Evolutionary conservation across 352 stramenopile species (phyloP).

Genomic region (Thraustochytrium sp.): DNA sequence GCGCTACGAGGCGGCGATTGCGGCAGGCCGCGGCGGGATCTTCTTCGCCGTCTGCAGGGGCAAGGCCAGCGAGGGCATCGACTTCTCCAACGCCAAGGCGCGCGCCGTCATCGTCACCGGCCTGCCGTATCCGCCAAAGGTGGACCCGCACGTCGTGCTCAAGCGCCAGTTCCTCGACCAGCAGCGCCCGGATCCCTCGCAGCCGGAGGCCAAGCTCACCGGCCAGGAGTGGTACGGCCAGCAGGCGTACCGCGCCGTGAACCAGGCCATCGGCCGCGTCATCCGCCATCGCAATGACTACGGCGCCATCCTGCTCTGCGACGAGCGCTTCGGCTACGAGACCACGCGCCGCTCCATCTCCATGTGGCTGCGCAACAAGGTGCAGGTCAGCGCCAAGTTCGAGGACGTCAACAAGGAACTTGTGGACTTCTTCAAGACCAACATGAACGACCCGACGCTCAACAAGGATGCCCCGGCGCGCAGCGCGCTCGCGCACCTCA

Average conservation of each 20-base stretch:
- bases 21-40: constrained; percentile 69
- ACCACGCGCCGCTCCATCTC: constrained; percentile 83
- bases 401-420: background rate
- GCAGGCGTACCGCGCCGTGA: constrained; percentile 92
- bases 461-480: too few species aligned
- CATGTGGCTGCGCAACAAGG: constrained; percentile 85
- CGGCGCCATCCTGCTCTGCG: constrained; percentile 91
- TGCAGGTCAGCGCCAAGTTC: background rate
- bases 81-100: constrained; percentile 96
- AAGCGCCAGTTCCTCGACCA: constrained; percentile 66
- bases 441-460: background rate
- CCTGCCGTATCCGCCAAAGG: constrained; percentile 91
- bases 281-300: constrained; percentile 98
- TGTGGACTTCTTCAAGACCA: constrained; percentile 30
- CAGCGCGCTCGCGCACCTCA: background rate
- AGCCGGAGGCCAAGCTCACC: constrained; percentile 60
- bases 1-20: constrained; percentile 9
- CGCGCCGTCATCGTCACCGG: constrained; percentile 97
- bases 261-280: constrained; percentile 96
- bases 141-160: constrained; percentile 93
- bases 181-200: background rate
- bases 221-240: constrained; percentile 98
- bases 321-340: constrained; percentile 87
- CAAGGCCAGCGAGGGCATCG: constrained; percentile 97
- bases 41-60: constrained; percentile 97